These are phyloP conservation scores for Aspergillus latus DNA, from an alignment of 2,329 filamentous ascomycete genomes.

Conservation along the genomic window DNA sequence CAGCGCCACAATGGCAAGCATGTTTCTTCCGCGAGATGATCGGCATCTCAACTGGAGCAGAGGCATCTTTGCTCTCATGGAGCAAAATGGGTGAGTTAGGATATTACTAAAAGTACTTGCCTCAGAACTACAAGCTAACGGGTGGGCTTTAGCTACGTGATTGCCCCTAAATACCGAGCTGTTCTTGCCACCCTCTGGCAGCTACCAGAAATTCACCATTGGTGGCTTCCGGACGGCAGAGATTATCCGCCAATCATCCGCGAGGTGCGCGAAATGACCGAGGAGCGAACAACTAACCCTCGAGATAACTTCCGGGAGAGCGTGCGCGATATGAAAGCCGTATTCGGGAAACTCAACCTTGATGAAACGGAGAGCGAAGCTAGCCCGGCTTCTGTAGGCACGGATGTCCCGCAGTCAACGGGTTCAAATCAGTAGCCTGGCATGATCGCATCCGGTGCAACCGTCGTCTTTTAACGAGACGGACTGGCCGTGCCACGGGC, in stretches of 20 bases:
- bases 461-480: neutral
- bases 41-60: conserved; percentile 77
- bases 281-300: conserved; percentile 66
- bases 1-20: conserved; percentile 69
- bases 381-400: conserved; percentile 26
- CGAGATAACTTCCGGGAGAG: conserved; percentile 59
- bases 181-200: conserved; percentile 76
- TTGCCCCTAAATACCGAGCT: conserved; percentile 69
- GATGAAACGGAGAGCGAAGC: conserved; percentile 39
- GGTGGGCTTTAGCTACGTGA: conserved; percentile 69
- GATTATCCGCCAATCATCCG: conserved; percentile 71
- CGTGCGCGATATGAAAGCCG: conserved; percentile 70
- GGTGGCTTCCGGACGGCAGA: conserved; percentile 88
- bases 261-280: conserved; percentile 75
- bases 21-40: conserved; percentile 76
- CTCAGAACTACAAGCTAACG: neutral
- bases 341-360: conserved; percentile 66
- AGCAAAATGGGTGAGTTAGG: conserved; percentile 67
- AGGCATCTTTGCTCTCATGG: conserved; percentile 73
- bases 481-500: neutral
- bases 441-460: neutral
- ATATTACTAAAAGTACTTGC: conserved; percentile 1
- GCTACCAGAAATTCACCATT: conserved; percentile 68
- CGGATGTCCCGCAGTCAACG: conserved; percentile 9
- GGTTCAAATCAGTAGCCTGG: neutral